A percentile compares a stretch with the other conserved stretches of the same genome.
Evolutionary conservation across 768 basidiomycete genomes (phyloP).

Genomic region (Phallus indusiatus): DNA sequence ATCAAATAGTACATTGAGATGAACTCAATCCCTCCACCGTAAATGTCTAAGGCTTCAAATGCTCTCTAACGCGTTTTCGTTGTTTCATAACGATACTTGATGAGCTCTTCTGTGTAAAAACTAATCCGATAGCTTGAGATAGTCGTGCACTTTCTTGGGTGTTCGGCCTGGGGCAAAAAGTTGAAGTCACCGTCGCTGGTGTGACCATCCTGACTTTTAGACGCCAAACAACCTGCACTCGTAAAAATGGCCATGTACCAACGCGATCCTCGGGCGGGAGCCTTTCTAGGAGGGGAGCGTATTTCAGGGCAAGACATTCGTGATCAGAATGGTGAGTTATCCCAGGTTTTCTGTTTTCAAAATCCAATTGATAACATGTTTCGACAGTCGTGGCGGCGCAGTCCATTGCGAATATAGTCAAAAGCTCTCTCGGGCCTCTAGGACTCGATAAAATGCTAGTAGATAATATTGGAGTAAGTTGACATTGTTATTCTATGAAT

Average conservation of each 20-base stretch:
- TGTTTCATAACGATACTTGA: no score
- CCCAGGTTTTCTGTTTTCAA: not conserved
- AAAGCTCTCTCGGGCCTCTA: conserved; percentile 90
- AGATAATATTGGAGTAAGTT: conserved; percentile 87
- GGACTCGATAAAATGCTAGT: conserved; percentile 97
- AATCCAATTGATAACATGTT: not conserved
- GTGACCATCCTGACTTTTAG: not conserved
- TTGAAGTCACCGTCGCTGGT: not conserved
- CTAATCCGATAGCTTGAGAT: no score
- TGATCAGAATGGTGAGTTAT: conserved; percentile 82
- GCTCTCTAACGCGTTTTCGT: no score
- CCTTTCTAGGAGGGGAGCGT: conserved; percentile 89
- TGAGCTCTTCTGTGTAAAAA: no score
- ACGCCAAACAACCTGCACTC: not conserved
- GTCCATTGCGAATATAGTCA: conserved; percentile 95
- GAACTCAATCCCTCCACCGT: no score
- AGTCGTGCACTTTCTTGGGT: no score
- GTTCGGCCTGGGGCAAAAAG: no score
- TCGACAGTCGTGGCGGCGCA: conserved; percentile 82
- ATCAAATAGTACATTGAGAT: no score
- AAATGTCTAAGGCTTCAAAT: no score
- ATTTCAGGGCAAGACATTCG: conserved; percentile 93
- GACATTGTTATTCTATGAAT: not conserved
- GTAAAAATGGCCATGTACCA: conserved; percentile 52
- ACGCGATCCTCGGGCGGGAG: conserved; percentile 85